Evolutionary conservation across 345 rosid species (phyloP).

Genomic region (Isatis tinctoria): DNA sequence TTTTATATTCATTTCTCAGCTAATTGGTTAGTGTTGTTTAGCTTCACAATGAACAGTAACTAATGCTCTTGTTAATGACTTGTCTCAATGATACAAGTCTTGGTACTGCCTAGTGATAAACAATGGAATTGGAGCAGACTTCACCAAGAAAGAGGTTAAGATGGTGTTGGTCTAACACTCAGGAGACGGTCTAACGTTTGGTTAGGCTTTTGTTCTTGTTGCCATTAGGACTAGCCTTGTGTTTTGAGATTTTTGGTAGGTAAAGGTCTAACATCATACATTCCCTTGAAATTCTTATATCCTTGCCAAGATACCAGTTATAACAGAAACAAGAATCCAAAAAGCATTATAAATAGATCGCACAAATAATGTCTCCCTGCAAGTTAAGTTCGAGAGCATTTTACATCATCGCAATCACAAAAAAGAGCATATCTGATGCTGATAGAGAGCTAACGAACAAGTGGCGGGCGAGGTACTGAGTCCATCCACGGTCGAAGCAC

Average conservation of each 20-base stretch:
- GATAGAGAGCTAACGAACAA: not conserved
- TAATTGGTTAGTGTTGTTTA: not conserved
- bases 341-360: not conserved
- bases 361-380: not conserved
- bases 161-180: constrained; percentile 57
- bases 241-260: not conserved
- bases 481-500: constrained; percentile 5
- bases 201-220: not conserved
- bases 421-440: not conserved
- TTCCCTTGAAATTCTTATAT: not conserved
- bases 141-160: constrained; percentile 46
- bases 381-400: not conserved
- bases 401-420: not conserved
- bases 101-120: not conserved
- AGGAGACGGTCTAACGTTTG: constrained; percentile 21
- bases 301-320: not conserved
- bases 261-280: not conserved
- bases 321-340: not conserved
- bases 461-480: not conserved
- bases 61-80: not conserved
- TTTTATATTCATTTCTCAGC: too few species aligned
- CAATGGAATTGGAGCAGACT: not conserved
- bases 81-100: not conserved
- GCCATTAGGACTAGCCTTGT: not conserved
- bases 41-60: not conserved